Evolutionary conservation across 306 rosid species (phyloP).

Genomic region (Malus orientalis): DNA sequence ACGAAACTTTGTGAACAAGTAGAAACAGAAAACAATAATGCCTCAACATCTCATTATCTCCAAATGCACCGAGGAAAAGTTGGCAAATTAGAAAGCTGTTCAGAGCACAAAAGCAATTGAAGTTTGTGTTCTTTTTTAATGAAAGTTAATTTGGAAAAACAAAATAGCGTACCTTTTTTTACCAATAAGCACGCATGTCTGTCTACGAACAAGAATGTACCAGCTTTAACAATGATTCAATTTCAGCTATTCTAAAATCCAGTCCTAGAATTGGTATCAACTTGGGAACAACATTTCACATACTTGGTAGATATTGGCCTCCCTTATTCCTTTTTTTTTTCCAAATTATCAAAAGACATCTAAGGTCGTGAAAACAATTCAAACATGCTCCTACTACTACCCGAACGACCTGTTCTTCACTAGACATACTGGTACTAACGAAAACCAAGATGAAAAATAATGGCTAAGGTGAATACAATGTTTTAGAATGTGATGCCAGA

Average conservation of each 20-base stretch:
- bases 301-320: background rate
- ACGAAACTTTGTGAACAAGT: background rate
- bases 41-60: background rate
- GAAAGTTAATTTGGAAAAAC: background rate
- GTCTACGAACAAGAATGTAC: background rate
- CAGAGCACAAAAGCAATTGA: too few species aligned
- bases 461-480: background rate
- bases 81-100: background rate
- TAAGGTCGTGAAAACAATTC: background rate
- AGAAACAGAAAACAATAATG: background rate
- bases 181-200: background rate
- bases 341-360: background rate
- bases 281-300: background rate
- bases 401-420: background rate
- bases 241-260: background rate
- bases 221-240: background rate
- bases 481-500: background rate
- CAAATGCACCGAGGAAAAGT: too few species aligned
- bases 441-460: background rate
- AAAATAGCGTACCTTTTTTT: background rate
- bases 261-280: background rate
- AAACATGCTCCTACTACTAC: background rate
- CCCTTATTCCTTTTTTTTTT: too few species aligned
- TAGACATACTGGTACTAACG: background rate
- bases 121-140: too few species aligned